Base-by-base conservation (phyloP, 345 rosid species). In the Eucalyptus melliodora region DNA sequence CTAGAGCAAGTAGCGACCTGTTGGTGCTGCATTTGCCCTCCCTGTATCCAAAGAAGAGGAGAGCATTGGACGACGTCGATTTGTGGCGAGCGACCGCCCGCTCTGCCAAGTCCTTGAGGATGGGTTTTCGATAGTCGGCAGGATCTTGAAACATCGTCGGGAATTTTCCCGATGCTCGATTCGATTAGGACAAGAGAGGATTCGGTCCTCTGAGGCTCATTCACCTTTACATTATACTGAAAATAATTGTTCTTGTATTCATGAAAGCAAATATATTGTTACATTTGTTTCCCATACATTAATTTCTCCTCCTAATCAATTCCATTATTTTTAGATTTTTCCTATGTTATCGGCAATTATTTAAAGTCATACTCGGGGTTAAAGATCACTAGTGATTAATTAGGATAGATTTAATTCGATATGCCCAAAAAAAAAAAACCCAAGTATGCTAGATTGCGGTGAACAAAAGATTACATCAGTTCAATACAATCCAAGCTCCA, bases 91-190 rank as follows among this genome's bases (percentile, higher is more conserved):
- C 53, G 2, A 37, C 89, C 6, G 89, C 42, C 31, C 72, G 87
- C 56, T 40, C 87, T 6, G 26, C 82, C 23, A 88, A 81, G 34
- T 80, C 55, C 26, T 30, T 88, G 26, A 51, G 89, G 87, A 81
- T 53, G 89, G 87, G 89, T 8, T 88, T 88, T 45, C 86, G 89
- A 62, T 88, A 80, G 86, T 23, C 17, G 59, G 85, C 51, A 42
- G 65, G 69, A 45, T 51, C 51, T 27, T 17, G 81, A 69, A 69
- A 9, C 42, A 2, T 69, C 4, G 44, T 31, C 24, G 44, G 40
- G 50, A 23, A 21, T 82, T 47, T 11, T 42, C 30, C 49, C 50
- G n/a, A 26, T 47, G 50, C 86, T 40, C 50, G 86, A 23, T 82
- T 26, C 50, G 0, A 23, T 42, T 53, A 15, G 87, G 40, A 34